Base-by-base conservation (phyloP, 140 eudicot species). In the Ambrosia hybrid region DNA sequence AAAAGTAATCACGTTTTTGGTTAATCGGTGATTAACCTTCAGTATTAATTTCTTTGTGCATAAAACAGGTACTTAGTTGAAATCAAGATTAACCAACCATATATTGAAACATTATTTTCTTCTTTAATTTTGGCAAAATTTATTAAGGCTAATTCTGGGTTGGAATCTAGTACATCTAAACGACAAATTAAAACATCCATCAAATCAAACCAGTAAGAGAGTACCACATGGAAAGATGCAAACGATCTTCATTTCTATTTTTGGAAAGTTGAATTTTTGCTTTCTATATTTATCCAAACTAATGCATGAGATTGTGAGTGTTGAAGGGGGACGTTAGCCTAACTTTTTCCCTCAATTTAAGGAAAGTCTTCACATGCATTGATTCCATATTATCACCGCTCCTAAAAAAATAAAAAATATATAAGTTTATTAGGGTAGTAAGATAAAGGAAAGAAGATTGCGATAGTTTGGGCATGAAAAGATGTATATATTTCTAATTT, bases 351-450 rank as follows among this genome's bases (percentile, higher is more conserved):
- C 34, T 39, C 81, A 61, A 51, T 67, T 66, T 78, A 68, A 57
- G 83, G 87, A 79, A 83, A 65, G 75, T 65, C 79, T 80, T 75
- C 96, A 89, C 90, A 79, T 84, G 96, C 72, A 61, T 57, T 38
- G 51, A 76, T 76, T 11, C 73, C 67, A 69, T 51, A 48, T 70
- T 75, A 51, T 52, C 56, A 64, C 70, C 57, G 17, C 39, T 58
- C 9, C 3, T 9, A 8, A 8, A 48, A 48, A 10, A 21, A 48
- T 48, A 6, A 5, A 46, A 1, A 4, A 46, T 6, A 6, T 46
- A 48, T 3, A 48, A 8, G 26, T 21, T 21, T 21, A 21, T 21
- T 21, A 21, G 26, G 26, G 26, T 21, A 21, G 26, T 21, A 21
- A 21, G 26, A 21, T 21, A 21, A 21, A 21, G 26, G 26, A 21